Evolutionary conservation across 768 basidiomycete species (phyloP).

Genomic region (Leccinellum albellum): DNA sequence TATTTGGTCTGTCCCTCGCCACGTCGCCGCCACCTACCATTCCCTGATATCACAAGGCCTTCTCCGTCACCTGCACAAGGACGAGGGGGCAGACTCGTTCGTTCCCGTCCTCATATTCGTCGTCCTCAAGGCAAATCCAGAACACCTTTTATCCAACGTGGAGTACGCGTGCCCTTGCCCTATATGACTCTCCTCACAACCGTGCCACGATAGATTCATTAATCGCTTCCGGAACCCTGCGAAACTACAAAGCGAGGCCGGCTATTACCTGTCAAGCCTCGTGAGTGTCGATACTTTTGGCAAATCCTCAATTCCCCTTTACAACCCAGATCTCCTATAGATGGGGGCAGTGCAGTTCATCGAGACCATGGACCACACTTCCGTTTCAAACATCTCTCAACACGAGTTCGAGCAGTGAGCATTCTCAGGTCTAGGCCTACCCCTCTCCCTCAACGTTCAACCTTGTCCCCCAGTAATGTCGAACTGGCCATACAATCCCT

Average conservation of each 20-base stretch:
- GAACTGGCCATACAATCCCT: slow-evolving; percentile 55
- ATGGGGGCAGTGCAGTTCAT: slow-evolving; percentile 97
- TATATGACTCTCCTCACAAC: neutral
- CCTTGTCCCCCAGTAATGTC: slow-evolving; percentile 43
- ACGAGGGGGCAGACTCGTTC: slow-evolving; percentile 92
- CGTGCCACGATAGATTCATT: slow-evolving; percentile 65
- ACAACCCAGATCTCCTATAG: slow-evolving; percentile 37
- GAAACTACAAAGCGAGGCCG: slow-evolving; percentile 91
- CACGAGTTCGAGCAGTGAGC: slow-evolving; percentile 82
- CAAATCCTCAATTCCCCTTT: neutral
- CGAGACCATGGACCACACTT: slow-evolving; percentile 96
- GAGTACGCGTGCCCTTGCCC: slow-evolving; percentile 54
- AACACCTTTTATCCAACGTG: slow-evolving; percentile 89
- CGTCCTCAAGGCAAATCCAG: slow-evolving; percentile 91
- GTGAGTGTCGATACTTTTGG: slow-evolving; percentile 41
- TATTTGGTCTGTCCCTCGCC: slow-evolving; percentile 70
- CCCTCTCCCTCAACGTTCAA: slow-evolving; percentile 9
- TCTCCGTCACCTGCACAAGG: slow-evolving; percentile 79
- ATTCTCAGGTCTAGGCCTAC: slow-evolving; percentile 9
- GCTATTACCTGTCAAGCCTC: slow-evolving; percentile 94
- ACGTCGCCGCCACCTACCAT: slow-evolving; percentile 3
- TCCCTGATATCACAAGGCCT: slow-evolving; percentile 51
- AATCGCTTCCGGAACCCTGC: slow-evolving; percentile 87
- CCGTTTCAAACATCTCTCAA: slow-evolving; percentile 89
- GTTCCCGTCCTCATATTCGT: slow-evolving; percentile 93